A percentile compares a stretch with the other conserved stretches of the same genome.
Conservation (phyloP, 2,329 filamentous ascomycete genomes). For the Colletotrichum sp. region DNA sequence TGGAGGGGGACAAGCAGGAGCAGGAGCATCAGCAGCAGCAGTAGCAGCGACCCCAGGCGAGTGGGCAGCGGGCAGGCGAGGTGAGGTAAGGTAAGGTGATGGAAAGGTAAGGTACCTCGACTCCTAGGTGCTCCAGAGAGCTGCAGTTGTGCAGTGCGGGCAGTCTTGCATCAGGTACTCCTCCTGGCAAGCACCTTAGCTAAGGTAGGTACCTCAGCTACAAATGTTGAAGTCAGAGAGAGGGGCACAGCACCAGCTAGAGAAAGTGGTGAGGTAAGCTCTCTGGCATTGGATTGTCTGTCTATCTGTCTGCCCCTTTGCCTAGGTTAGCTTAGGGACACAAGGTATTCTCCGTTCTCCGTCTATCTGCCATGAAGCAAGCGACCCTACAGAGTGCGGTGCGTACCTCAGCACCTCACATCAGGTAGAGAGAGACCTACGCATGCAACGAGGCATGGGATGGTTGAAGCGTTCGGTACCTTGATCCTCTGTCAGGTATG, state of each 20-base stretch:
- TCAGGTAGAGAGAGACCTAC: background rate
- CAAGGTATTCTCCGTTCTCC: background rate
- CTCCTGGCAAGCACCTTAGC: background rate
- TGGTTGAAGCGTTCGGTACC: background rate
- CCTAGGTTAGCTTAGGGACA: background rate
- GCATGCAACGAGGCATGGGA: background rate
- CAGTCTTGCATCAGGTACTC: background rate
- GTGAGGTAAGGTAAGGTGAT: background rate
- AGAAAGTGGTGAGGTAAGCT: background rate
- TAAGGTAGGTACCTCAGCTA: background rate
- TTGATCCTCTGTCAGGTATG: background rate
- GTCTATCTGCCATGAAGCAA: background rate
- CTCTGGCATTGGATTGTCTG: background rate
- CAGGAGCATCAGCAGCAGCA: background rate
- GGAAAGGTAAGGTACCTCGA: background rate
- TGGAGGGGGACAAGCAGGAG: conserved; percentile 8
- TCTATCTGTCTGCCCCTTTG: background rate
- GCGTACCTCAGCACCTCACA: background rate
- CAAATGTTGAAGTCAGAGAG: background rate
- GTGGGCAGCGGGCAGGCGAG: background rate
- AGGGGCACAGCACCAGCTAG: background rate
- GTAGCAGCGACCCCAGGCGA: background rate
- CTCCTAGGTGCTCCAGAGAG: background rate
- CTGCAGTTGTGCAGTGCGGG: background rate
- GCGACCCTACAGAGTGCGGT: background rate